Evolutionary conservation across 1,284 basidiomycete species (phyloP).

Genomic region (Cryptococcus sp.): DNA sequence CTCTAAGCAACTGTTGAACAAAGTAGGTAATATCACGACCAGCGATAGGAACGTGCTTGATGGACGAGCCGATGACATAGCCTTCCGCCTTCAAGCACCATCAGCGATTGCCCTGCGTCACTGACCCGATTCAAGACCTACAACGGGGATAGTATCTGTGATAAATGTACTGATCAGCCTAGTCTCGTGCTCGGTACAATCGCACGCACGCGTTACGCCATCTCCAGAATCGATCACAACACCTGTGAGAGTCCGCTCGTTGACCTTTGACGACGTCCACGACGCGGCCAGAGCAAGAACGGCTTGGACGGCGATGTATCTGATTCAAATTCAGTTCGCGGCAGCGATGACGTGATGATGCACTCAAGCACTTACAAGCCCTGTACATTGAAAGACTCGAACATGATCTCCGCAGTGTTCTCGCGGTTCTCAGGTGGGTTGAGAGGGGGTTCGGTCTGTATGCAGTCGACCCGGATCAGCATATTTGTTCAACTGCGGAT

Average conservation of each 20-base stretch:
- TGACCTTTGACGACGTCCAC: conserved; percentile 92
- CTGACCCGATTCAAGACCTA: conserved; percentile 11
- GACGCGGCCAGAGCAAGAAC: conserved; percentile 98
- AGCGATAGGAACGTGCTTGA: conserved; percentile 99
- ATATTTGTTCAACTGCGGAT: no score
- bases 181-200: not conserved
- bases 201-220: conserved; percentile 78
- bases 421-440: conserved; percentile 99
- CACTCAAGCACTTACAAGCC: conserved; percentile 40
- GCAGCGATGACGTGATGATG: not conserved
- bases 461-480: conserved; percentile 6
- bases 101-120: not conserved
- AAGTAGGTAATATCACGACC: conserved; percentile 97
- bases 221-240: conserved; percentile 99
- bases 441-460: conserved; percentile 93
- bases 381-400: conserved; percentile 98
- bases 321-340: conserved; percentile 6
- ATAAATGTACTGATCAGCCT: not conserved
- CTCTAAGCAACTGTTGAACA: conserved; percentile 92
- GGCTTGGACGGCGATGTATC: conserved; percentile 98
- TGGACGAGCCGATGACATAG: conserved; percentile 97
- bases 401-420: conserved; percentile 99
- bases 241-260: conserved; percentile 90
- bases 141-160: conserved; percentile 54
- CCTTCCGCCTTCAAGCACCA: conserved; percentile 68